Evolutionary conservation across 768 basidiomycete species (phyloP).

Genomic region (Boletus subparvulus): DNA sequence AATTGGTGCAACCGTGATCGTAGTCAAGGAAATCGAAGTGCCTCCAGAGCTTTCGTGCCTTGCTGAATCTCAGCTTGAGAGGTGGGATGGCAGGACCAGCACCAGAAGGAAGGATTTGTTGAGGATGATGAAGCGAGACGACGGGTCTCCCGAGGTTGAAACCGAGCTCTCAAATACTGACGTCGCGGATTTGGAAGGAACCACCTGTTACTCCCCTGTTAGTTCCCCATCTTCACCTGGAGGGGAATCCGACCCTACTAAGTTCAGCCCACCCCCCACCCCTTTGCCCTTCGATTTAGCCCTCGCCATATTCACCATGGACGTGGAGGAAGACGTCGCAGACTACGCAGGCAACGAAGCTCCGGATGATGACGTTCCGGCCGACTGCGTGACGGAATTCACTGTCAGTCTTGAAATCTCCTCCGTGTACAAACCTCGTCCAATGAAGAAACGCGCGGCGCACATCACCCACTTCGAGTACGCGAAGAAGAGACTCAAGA

Average conservation of each 20-base stretch:
- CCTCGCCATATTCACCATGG: slow-evolving; percentile 46
- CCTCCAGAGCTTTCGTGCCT: slow-evolving; percentile 47
- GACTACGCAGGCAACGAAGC: slow-evolving; percentile 30
- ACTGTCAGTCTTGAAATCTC: slow-evolving; percentile 64
- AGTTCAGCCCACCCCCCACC: not conserved
- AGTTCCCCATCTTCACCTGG: slow-evolving; percentile 8
- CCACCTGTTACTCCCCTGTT: not conserved
- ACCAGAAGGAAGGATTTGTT: slow-evolving; percentile 34
- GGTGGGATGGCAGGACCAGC: slow-evolving; percentile 40
- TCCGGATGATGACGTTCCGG: slow-evolving; percentile 1
- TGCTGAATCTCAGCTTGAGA: slow-evolving; percentile 32
- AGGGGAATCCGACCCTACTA: not conserved
- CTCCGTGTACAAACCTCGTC: slow-evolving; percentile 73
- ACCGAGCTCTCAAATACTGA: slow-evolving; percentile 39
- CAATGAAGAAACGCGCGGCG: slow-evolving; percentile 46
- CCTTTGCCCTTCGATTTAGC: slow-evolving; percentile 32
- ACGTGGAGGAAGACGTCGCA: slow-evolving; percentile 39
- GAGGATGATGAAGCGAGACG: slow-evolving; percentile 26
- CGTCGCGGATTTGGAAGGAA: slow-evolving; percentile 39
- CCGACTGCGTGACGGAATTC: slow-evolving; percentile 21
- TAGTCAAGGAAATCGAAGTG: slow-evolving; percentile 86
- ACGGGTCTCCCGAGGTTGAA: slow-evolving; percentile 40
- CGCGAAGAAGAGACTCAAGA: slow-evolving; percentile 29
- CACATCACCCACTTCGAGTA: slow-evolving; percentile 24
- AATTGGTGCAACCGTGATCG: slow-evolving; percentile 87